Evolutionary conservation across 768 basidiomycete species (phyloP).

Genomic region (Trametes sanguinea): DNA sequence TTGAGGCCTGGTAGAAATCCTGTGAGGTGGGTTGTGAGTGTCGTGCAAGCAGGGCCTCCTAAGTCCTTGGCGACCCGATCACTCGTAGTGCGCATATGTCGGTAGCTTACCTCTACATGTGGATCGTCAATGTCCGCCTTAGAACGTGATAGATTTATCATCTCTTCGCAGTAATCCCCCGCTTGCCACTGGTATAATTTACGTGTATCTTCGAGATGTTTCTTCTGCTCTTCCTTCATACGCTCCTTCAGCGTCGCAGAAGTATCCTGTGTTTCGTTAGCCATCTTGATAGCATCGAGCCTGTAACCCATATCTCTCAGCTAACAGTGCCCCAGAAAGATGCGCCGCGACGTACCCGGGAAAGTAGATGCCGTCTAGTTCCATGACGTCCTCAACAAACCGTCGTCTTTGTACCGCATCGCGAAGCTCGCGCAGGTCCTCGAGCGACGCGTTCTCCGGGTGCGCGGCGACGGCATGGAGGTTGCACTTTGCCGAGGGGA

Average conservation of each 20-base stretch:
- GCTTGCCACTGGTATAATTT: constrained; percentile 27
- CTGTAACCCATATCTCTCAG: constrained; percentile 2
- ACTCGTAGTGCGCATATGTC: too few species aligned
- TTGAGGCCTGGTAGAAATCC: constrained; percentile 11
- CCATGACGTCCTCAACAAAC: constrained; percentile 28
- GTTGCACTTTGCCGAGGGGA: constrained; percentile 12
- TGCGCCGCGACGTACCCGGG: constrained; percentile 25
- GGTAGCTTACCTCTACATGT: constrained; percentile 16
- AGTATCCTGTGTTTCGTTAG: constrained; percentile 20
- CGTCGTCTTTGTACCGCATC: constrained; percentile 25
- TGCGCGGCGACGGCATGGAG: constrained; percentile 17
- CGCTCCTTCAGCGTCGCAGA: constrained; percentile 17
- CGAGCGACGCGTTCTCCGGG: constrained; percentile 1
- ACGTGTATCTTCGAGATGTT: constrained; percentile 25
- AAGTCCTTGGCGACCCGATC: too few species aligned
- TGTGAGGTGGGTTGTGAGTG: not conserved
- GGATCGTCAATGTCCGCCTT: constrained; percentile 17
- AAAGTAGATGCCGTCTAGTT: constrained; percentile 28
- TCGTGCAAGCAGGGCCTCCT: not conserved
- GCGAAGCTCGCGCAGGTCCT: constrained; percentile 17
- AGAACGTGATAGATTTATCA: constrained; percentile 21
- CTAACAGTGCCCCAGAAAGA: not conserved
- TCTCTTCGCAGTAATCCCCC: constrained; percentile 26
- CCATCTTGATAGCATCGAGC: constrained; percentile 24
- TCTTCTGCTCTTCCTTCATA: constrained; percentile 19